These are phyloP conservation scores for Venustampulla echinocandica DNA, from an alignment of 495 filamentous ascomycete genomes.

Conservation along the genomic window DNA sequence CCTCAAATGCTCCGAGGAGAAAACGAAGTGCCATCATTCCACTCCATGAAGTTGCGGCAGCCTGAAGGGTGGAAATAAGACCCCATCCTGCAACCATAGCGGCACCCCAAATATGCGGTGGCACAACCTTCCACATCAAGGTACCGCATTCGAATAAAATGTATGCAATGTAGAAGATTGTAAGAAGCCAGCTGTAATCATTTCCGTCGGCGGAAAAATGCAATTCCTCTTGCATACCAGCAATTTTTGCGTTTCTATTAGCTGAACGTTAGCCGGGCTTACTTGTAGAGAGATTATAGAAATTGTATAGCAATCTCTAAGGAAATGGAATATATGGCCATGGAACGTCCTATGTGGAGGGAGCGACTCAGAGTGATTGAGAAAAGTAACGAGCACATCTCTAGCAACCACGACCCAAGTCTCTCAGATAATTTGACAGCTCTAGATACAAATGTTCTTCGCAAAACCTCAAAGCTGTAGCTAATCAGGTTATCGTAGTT, in stretches of 20 bases:
- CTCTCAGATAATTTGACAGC: too few species aligned
- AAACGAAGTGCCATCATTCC: conserved; percentile 58
- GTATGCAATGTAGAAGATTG: conserved; percentile 66
- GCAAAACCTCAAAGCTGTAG: too few species aligned
- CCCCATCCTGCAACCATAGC: conserved; percentile 31
- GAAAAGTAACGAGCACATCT: too few species aligned
- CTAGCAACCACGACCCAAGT: too few species aligned
- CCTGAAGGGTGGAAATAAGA: conserved; percentile 49
- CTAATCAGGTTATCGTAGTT: too few species aligned
- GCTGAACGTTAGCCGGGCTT: background rate
- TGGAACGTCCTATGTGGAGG: too few species aligned
- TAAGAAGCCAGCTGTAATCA: conserved; percentile 59
- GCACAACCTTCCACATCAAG: conserved; percentile 62
- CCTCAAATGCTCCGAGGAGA: conserved; percentile 56
- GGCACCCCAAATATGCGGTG: conserved; percentile 30
- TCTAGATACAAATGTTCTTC: too few species aligned
- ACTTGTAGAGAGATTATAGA: too few species aligned
- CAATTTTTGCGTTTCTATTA: conserved; percentile 57
- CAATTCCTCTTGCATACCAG: conserved; percentile 34
- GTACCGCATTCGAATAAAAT: conserved; percentile 60
- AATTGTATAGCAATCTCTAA: too few species aligned
- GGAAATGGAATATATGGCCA: too few species aligned
- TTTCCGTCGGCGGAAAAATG: conserved; percentile 30
- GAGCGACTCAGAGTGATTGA: too few species aligned
- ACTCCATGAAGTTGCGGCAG: conserved; percentile 49